Percentiles rank a stretch among this genome's conserved stretches.
These are phyloP conservation scores for Paracorniculantispora psalliotae DNA, from an alignment of 2,329 filamentous ascomycete species.

Conservation along the genomic window DNA sequence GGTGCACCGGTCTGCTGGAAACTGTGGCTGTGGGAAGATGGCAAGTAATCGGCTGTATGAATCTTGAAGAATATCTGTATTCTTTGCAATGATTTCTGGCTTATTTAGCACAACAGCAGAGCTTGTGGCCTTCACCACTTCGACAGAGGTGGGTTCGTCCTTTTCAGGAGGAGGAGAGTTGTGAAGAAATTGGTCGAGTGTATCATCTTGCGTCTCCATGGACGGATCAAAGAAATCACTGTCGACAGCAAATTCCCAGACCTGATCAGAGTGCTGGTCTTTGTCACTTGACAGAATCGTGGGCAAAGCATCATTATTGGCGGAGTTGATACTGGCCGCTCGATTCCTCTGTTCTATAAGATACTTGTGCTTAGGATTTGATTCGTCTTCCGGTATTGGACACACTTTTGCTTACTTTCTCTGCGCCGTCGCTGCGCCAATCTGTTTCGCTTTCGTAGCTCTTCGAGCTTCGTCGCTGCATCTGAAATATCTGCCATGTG, in stretches of 20 bases:
- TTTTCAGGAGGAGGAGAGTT: not conserved
- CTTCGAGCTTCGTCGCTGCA: constrained; percentile 8
- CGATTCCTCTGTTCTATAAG: constrained; percentile 3
- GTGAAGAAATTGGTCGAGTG: not conserved
- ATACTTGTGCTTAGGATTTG: not conserved
- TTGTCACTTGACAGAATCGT: not conserved
- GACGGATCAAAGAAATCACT: not conserved
- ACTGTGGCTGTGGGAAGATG: not conserved
- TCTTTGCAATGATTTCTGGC: not conserved
- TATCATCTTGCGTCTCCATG: not conserved
- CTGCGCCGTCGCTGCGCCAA: constrained; percentile 5
- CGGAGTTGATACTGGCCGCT: not conserved
- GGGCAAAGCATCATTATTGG: not conserved
- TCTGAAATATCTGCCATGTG: not conserved
- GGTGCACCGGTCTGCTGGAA: not conserved
- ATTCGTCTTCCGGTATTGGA: not conserved
- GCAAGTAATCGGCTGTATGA: constrained; percentile 2
- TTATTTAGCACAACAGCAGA: not conserved
- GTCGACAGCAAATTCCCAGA: constrained; percentile 1
- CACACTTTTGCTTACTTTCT: not conserved
- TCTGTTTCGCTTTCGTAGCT: constrained; percentile 8
- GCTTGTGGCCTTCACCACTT: not conserved
- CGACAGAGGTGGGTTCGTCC: too few species aligned
- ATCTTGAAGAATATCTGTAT: not conserved
- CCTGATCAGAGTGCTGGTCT: not conserved